A percentile compares a stretch with the other conserved stretches of the same genome.
These are phyloP conservation scores for Aphanomyces astaci DNA, from an alignment of 352 stramenopile species.

Conservation along the genomic window DNA sequence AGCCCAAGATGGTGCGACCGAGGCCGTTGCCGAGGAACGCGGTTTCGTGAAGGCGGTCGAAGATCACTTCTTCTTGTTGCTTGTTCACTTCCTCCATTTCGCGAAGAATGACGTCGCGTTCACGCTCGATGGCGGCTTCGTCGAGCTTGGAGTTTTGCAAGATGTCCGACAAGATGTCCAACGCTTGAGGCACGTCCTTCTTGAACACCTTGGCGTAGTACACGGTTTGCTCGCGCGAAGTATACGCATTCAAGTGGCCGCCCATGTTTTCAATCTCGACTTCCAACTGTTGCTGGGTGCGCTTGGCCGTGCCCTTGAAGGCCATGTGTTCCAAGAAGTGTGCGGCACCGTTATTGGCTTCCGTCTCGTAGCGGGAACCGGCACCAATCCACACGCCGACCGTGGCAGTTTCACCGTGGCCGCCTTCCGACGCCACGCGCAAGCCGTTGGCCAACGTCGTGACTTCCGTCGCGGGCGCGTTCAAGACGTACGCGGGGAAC, in stretches of 20 bases:
- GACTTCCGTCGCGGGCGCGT: slow-evolving; percentile 93
- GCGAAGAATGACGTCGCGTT: slow-evolving; percentile 98
- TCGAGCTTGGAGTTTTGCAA: slow-evolving; percentile 98
- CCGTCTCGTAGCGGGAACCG: slow-evolving; percentile 97
- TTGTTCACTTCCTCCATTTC: slow-evolving; percentile 99
- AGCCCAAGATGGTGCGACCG: slow-evolving; percentile 98
- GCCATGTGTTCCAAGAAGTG: slow-evolving; percentile 99
- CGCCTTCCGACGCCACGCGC: slow-evolving; percentile 95
- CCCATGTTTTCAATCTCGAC: slow-evolving; percentile 99
- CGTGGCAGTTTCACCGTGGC: slow-evolving; percentile 96
- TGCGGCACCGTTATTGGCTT: slow-evolving; percentile 97
- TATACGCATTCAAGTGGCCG: slow-evolving; percentile 99
- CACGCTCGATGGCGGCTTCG: slow-evolving; percentile 91
- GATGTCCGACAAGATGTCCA: slow-evolving; percentile 99
- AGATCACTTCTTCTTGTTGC: slow-evolving; percentile 96
- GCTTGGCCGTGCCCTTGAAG: slow-evolving; percentile 98
- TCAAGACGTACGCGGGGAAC: slow-evolving; percentile 82
- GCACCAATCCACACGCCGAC: slow-evolving; percentile 97
- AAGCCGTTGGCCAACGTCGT: slow-evolving; percentile 95
- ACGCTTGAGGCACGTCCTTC: slow-evolving; percentile 93
- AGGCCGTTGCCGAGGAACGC: slow-evolving; percentile 97
- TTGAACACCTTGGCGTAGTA: slow-evolving; percentile 99
- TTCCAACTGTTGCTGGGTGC: slow-evolving; percentile 98
- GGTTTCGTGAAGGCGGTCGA: slow-evolving; percentile 99
- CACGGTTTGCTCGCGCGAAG: slow-evolving; percentile 98